Evolutionary conservation across 2,329 filamentous ascomycete genomes (phyloP).

Genomic region (Pseudocercospora vitis): DNA sequence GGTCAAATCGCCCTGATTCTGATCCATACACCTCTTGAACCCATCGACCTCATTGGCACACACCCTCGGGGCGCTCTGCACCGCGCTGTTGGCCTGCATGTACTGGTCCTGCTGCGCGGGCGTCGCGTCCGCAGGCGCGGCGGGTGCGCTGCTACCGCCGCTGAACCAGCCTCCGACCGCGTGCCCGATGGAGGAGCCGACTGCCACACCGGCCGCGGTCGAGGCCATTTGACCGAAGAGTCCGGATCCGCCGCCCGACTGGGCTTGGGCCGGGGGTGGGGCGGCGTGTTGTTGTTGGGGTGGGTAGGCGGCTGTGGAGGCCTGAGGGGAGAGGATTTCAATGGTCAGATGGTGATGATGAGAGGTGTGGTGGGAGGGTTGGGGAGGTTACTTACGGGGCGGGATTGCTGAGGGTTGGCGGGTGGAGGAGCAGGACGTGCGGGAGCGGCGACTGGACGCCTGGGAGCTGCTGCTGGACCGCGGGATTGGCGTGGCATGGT

Average conservation of each 20-base stretch:
- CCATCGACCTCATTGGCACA: slow-evolving; percentile 77
- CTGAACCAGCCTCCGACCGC: slow-evolving; percentile 86
- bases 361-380: too few species aligned
- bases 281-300: slow-evolving; percentile 50
- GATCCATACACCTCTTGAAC: slow-evolving; percentile 96
- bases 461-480: slow-evolving; percentile 46
- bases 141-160: slow-evolving; percentile 58
- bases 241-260: slow-evolving; percentile 65
- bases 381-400: slow-evolving; percentile 32
- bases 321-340: slow-evolving; percentile 22
- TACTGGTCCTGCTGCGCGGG: slow-evolving; percentile 26
- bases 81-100: slow-evolving; percentile 31
- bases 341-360: neutral
- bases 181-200: slow-evolving; percentile 93
- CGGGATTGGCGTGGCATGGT: slow-evolving; percentile 53
- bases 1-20: slow-evolving; percentile 88
- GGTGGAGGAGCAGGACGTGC: slow-evolving; percentile 51
- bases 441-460: slow-evolving; percentile 46
- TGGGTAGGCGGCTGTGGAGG: slow-evolving; percentile 52
- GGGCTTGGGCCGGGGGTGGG: slow-evolving; percentile 44
- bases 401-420: slow-evolving; percentile 60
- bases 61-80: slow-evolving; percentile 39
- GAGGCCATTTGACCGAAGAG: slow-evolving; percentile 96
- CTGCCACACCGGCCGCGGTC: slow-evolving; percentile 94
- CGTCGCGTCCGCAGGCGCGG: slow-evolving; percentile 45